These are phyloP conservation scores for Curvularia eragrostidis DNA, from an alignment of 2,329 filamentous ascomycete genomes.

Conservation along the genomic window DNA sequence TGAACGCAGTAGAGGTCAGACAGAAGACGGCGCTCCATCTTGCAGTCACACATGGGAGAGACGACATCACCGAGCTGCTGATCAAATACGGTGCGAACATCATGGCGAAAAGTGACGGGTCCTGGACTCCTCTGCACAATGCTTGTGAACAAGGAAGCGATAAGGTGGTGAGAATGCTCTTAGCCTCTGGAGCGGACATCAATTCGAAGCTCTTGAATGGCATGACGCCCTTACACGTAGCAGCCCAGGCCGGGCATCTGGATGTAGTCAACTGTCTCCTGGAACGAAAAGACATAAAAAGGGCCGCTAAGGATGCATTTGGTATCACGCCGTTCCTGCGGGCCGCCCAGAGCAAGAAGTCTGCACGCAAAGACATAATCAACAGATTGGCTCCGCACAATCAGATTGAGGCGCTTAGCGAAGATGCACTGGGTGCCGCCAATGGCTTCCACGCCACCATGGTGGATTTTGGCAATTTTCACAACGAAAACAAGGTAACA, in stretches of 20 bases:
- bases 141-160: constrained; percentile 44
- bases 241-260: constrained; percentile 46
- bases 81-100: constrained; percentile 41
- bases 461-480: constrained; percentile 49
- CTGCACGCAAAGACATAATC: constrained; percentile 50
- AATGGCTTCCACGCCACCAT: constrained; percentile 50
- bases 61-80: constrained; percentile 47
- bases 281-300: constrained; percentile 45
- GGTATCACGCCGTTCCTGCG: constrained; percentile 54
- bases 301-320: constrained; percentile 52
- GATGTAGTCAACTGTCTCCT: constrained; percentile 49
- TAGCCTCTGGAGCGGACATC: constrained; percentile 42
- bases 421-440: constrained; percentile 44
- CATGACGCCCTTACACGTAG: constrained; percentile 49
- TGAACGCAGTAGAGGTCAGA: constrained; percentile 44
- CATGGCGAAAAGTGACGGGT: constrained; percentile 45
- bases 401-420: constrained; percentile 46
- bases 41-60: constrained; percentile 43
- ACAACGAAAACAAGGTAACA: constrained; percentile 46
- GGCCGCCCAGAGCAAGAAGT: constrained; percentile 49
- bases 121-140: constrained; percentile 46
- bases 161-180: constrained; percentile 40
- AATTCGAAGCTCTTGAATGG: constrained; percentile 45
- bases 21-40: constrained; percentile 49
- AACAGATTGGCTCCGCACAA: constrained; percentile 52